Conservation (phyloP, 805 yeast species). For the Candida verbasci region DNA sequence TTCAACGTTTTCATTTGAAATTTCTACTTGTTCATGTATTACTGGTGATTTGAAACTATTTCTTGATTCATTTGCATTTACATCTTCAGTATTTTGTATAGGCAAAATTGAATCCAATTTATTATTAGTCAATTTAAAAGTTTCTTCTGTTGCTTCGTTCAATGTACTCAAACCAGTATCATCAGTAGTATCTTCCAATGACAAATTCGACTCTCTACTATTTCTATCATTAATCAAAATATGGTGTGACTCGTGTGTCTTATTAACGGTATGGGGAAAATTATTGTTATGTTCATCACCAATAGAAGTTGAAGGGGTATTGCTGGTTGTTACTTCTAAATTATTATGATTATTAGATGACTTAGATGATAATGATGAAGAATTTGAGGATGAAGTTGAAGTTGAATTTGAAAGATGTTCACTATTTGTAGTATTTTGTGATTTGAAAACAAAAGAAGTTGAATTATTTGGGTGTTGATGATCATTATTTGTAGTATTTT, state of each 20-base stretch:
- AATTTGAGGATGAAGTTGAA: not conserved
- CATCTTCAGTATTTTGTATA: not conserved
- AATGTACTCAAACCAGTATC: constrained; percentile 6
- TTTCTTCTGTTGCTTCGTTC: constrained; percentile 7
- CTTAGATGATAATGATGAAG: constrained; percentile 4
- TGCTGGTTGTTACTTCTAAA: constrained; percentile 1
- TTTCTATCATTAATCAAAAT: not conserved
- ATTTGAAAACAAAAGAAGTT: too few relatives aligned
- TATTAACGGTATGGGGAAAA: too few relatives aligned
- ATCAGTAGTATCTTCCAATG: constrained; percentile 2
- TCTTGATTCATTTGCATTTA: not conserved
- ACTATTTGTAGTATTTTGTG: constrained; percentile 6
- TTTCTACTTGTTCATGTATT: too few relatives aligned
- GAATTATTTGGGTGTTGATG: too few relatives aligned
- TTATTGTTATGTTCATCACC: constrained; percentile 4
- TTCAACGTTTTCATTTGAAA: too few relatives aligned
- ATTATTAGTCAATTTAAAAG: not conserved
- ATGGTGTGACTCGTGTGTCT: too few relatives aligned
- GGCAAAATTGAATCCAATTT: not conserved
- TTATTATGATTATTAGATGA: constrained; percentile 2
- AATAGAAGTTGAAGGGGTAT: constrained; percentile 8
- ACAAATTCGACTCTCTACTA: constrained; percentile 2
- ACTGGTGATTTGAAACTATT: not conserved
- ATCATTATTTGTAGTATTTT: constrained; percentile 6
- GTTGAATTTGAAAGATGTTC: not conserved